Conservation (phyloP, 805 yeast species). For the Yamadazyma ubonensis region DNA sequence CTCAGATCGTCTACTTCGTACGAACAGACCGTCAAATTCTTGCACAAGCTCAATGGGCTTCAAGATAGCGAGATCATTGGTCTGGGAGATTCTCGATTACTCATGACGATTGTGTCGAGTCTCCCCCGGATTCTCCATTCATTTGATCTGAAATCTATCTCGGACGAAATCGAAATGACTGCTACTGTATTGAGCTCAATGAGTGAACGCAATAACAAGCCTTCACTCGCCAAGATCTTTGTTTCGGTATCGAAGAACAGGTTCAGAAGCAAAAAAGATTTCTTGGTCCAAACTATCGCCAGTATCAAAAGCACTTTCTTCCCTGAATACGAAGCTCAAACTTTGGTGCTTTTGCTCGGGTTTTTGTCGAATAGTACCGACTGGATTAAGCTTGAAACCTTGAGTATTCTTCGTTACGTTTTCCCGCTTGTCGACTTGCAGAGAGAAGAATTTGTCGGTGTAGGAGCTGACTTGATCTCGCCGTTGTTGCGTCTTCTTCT, state of each 20-base stretch:
- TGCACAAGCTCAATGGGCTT: slow-evolving; percentile 67
- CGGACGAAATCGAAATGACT: slow-evolving; percentile 48
- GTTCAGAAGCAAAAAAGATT: slow-evolving; percentile 89
- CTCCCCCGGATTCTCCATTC: slow-evolving; percentile 85
- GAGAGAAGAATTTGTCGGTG: slow-evolving; percentile 76
- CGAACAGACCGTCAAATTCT: slow-evolving; percentile 69
- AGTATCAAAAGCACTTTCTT: slow-evolving; percentile 69
- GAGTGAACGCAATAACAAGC: slow-evolving; percentile 57
- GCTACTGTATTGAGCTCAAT: slow-evolving; percentile 49
- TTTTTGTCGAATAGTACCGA: slow-evolving; percentile 69
- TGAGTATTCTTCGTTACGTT: slow-evolving; percentile 70
- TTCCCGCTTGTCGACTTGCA: slow-evolving; percentile 77
- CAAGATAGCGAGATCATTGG: slow-evolving; percentile 78
- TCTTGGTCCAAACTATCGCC: slow-evolving; percentile 74
- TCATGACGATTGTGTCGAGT: slow-evolving; percentile 72
- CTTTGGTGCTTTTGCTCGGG: slow-evolving; percentile 74
- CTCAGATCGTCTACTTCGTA: slow-evolving; percentile 77
- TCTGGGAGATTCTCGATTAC: slow-evolving; percentile 61
- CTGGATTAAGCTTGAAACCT: slow-evolving; percentile 80
- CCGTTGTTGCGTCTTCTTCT: slow-evolving; percentile 77
- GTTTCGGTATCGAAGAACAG: slow-evolving; percentile 73
- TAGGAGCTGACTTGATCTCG: slow-evolving; percentile 92
- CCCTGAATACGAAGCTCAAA: slow-evolving; percentile 70
- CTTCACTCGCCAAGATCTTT: slow-evolving; percentile 66
- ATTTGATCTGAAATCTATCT: slow-evolving; percentile 51